phyloP scores from a whole-genome alignment of 2,329 filamentous ascomycete species.

The Epicoccum sorghinum region DNA sequence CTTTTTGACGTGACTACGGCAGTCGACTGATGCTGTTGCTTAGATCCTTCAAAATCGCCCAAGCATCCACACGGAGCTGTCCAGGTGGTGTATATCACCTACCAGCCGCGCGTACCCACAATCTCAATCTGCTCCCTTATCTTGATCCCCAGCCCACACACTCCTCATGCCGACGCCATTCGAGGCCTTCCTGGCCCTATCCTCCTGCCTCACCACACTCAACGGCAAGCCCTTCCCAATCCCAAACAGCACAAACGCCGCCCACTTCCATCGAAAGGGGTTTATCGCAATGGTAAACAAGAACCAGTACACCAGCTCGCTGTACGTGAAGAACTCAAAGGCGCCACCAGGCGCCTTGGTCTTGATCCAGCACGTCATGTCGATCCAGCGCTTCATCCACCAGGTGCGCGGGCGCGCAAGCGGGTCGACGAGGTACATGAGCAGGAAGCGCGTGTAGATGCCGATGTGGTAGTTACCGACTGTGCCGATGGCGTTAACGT shows the following conservation, averaged over 20 bases:
- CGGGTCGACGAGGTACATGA: slow-evolving; percentile 86
- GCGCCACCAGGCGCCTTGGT: slow-evolving; percentile 68
- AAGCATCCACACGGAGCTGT: too few species aligned
- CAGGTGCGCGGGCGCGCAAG: slow-evolving; percentile 71
- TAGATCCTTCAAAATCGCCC: too few species aligned
- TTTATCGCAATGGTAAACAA: slow-evolving; percentile 78
- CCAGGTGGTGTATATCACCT: too few species aligned
- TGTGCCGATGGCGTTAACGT: slow-evolving; percentile 78
- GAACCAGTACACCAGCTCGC: slow-evolving; percentile 86
- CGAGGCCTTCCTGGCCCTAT: slow-evolving; percentile 54
- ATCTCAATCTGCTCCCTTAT: too few species aligned
- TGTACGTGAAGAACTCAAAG: slow-evolving; percentile 90
- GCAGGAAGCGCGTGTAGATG: slow-evolving; percentile 82
- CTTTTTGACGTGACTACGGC: too few species aligned
- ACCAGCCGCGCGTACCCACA: too few species aligned
- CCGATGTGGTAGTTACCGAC: slow-evolving; percentile 90
- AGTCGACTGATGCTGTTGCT: too few species aligned
- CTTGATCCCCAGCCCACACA: too few species aligned
- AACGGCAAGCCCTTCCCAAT: slow-evolving; percentile 70
- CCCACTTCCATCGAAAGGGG: slow-evolving; percentile 92
- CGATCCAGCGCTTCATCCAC: slow-evolving; percentile 87
- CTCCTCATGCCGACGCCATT: too few species aligned
- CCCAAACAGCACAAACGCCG: slow-evolving; percentile 79
- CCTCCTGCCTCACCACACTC: slow-evolving; percentile 70
- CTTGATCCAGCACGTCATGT: slow-evolving; percentile 79